These are phyloP conservation scores for Ophiocordyceps camponoti-rufipedis DNA, from an alignment of 2,329 filamentous ascomycete genomes.

Conservation along the genomic window DNA sequence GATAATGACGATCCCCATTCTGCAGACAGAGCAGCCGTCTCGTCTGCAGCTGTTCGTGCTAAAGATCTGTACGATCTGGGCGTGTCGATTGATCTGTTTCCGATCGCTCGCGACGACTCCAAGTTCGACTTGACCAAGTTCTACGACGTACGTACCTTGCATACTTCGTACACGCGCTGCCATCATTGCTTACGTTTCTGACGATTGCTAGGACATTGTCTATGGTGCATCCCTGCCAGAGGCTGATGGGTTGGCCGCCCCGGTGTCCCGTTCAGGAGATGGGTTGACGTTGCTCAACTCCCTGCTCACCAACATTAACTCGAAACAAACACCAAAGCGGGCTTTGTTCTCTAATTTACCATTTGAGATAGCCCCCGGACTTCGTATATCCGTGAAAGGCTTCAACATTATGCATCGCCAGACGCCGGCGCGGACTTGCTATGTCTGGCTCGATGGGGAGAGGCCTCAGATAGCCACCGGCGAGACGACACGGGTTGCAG, in stretches of 20 bases:
- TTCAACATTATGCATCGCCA: constrained; percentile 82
- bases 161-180: background rate
- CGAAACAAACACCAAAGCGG: constrained; percentile 70
- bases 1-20: constrained; percentile 79
- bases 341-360: constrained; percentile 75
- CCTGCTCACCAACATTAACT: constrained; percentile 75
- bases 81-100: constrained; percentile 82
- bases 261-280: constrained; percentile 49
- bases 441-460: constrained; percentile 78
- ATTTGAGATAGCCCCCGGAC: constrained; percentile 67
- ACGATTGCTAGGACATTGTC: constrained; percentile 54
- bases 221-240: constrained; percentile 63
- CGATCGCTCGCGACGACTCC: constrained; percentile 53
- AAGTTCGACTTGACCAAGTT: constrained; percentile 73
- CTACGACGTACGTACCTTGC: constrained; percentile 53
- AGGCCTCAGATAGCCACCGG: constrained; percentile 61
- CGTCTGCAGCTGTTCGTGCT: constrained; percentile 66
- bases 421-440: constrained; percentile 62
- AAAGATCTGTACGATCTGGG: constrained; percentile 92
- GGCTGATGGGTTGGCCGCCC: constrained; percentile 33
- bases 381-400: constrained; percentile 82
- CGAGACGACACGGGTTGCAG: constrained; percentile 56
- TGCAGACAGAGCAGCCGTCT: constrained; percentile 51
- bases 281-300: constrained; percentile 65
- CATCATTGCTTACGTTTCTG: constrained; percentile 1